A percentile compares a stretch with the other conserved stretches of the same genome.
Evolutionary conservation across 306 rosid species (phyloP).

Genomic region (Cucurbita maxima): DNA sequence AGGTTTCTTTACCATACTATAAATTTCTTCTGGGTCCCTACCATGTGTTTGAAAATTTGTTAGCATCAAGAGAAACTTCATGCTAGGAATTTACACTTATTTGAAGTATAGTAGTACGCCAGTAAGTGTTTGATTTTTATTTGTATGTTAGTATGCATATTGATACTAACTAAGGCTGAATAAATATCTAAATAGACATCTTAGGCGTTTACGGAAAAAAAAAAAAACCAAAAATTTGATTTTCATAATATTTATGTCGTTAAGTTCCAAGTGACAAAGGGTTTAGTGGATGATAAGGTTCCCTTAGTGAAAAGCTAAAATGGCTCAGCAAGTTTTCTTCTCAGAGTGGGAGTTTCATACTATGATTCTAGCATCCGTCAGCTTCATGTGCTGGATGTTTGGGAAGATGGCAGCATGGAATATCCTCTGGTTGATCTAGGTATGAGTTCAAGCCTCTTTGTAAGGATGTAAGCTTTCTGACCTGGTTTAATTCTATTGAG

Average conservation of each 20-base stretch:
- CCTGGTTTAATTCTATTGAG: not conserved
- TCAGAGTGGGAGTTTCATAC: constrained; percentile 81
- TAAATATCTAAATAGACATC: not conserved
- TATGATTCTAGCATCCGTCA: constrained; percentile 83
- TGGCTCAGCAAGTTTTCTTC: constrained; percentile 12
- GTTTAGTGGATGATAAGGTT: not conserved
- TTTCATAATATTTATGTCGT: not conserved
- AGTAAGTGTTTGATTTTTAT: not conserved
- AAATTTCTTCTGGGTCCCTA: not conserved
- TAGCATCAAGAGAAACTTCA: not conserved
- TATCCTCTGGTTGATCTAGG: constrained; percentile 82
- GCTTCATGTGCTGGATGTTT: constrained; percentile 75
- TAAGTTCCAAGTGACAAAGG: not conserved
- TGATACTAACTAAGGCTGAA: not conserved
- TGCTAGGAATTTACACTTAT: not conserved
- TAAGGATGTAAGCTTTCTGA: constrained; percentile 1
- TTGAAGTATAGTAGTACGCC: not conserved
- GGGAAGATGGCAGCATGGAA: constrained; percentile 77
- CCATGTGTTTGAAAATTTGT: not conserved
- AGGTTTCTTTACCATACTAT: constrained; percentile 5
- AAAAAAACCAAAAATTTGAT: not conserved
- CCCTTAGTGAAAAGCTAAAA: not conserved
- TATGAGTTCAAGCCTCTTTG: constrained; percentile 21
- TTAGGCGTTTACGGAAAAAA: not conserved
- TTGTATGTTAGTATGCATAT: not conserved